Conservation (phyloP, 176 grass and related monocot species). For the Thalia dealbata region DNA sequence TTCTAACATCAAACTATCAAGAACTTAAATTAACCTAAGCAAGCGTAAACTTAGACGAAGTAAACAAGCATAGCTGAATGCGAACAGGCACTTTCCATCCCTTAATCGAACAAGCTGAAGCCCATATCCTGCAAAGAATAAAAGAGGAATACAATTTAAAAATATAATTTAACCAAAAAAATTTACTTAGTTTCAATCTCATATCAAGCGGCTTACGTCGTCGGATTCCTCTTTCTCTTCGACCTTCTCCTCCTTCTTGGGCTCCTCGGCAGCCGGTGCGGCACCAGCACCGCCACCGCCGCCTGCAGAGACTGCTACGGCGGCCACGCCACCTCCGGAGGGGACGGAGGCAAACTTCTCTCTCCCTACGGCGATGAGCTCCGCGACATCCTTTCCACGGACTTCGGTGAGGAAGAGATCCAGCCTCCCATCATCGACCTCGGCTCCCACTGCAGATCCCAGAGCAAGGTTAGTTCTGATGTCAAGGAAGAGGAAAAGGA, state of each 20-base stretch:
- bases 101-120: constrained; percentile 17
- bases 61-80: background rate
- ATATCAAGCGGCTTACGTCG: background rate
- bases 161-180: background rate
- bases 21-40: no score
- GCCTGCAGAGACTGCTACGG: background rate
- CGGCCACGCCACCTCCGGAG: background rate
- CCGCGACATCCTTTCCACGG: background rate
- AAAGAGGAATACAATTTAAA: background rate
- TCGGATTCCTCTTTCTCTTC: constrained; percentile 19
- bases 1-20: no score
- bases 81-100: background rate
- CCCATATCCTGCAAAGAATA: constrained; percentile 9
- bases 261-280: background rate
- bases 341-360: constrained; percentile 7
- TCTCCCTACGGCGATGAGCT: background rate
- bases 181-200: background rate
- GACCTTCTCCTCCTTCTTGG: constrained; percentile 11
- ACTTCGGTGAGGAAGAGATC: background rate
- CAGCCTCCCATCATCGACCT: background rate
- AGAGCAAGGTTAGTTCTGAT: background rate
- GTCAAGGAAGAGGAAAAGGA: no score
- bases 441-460: background rate
- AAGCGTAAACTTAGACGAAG: background rate
- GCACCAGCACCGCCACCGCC: background rate